These are phyloP conservation scores for Globisporangium camurandrum DNA, from an alignment of 352 stramenopile genomes.

Conservation along the genomic window DNA sequence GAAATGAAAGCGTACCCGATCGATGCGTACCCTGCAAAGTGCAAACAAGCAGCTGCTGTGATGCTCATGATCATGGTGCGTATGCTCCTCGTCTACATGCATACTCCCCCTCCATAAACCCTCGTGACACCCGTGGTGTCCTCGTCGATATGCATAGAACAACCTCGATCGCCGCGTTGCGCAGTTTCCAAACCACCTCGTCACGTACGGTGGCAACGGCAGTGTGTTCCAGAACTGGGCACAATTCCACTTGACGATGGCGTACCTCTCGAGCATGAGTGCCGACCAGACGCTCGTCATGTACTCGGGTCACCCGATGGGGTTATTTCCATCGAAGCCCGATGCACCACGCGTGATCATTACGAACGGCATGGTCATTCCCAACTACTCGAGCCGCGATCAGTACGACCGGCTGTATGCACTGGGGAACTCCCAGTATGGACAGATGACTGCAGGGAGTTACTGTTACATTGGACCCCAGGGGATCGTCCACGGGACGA, in stretches of 20 bases:
- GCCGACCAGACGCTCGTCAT: constrained; percentile 87
- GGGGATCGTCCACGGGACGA: constrained; percentile 87
- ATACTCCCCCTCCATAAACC: no score
- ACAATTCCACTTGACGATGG: constrained; percentile 84
- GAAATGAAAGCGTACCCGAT: constrained; percentile 88
- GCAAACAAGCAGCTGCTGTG: constrained; percentile 70
- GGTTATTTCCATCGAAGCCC: constrained; percentile 70
- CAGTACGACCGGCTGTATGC: constrained; percentile 88
- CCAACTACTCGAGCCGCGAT: constrained; percentile 81
- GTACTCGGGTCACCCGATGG: constrained; percentile 86
- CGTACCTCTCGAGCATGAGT: constrained; percentile 83
- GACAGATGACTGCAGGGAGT: constrained; percentile 87
- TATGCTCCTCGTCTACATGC: no score
- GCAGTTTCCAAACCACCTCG: constrained; percentile 82
- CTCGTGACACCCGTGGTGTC: background rate
- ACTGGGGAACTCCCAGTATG: constrained; percentile 82
- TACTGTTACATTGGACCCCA: constrained; percentile 90
- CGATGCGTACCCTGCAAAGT: constrained; percentile 60
- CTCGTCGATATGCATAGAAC: constrained; percentile 31
- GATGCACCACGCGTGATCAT: constrained; percentile 79
- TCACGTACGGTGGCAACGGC: constrained; percentile 88
- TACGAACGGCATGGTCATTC: constrained; percentile 88
- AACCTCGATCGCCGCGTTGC: constrained; percentile 83
- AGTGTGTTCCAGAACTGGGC: constrained; percentile 89
- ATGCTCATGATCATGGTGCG: constrained; percentile 85